Percentiles rank a stretch among this genome's conserved stretches.
phyloP scores from a whole-genome alignment of 306 rosid species.

The Comarum palustre region DNA sequence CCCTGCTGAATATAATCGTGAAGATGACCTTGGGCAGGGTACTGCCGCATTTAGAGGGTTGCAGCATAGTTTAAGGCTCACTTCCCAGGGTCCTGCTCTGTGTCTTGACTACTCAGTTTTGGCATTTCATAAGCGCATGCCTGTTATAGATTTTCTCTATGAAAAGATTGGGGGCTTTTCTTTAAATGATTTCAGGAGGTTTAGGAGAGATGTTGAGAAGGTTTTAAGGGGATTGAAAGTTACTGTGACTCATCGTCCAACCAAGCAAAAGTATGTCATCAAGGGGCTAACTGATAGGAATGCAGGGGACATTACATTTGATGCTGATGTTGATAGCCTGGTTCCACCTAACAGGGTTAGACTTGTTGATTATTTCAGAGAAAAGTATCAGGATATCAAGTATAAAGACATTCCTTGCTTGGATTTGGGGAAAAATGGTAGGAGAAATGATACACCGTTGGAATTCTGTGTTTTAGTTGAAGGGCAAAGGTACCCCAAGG shows the following conservation, averaged over 20 bases:
- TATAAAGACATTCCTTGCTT: slow-evolving; percentile 63
- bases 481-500: slow-evolving; percentile 70
- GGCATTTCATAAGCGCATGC: slow-evolving; percentile 54
- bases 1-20: slow-evolving; percentile 35
- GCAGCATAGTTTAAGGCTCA: slow-evolving; percentile 57
- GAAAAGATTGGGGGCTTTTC: slow-evolving; percentile 36
- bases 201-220: slow-evolving; percentile 31
- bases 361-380: slow-evolving; percentile 50
- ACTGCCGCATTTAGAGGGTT: slow-evolving; percentile 47
- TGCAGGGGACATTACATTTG: slow-evolving; percentile 45
- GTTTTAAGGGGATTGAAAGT: slow-evolving; percentile 53
- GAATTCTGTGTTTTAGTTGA: slow-evolving; percentile 68
- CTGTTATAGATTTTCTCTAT: slow-evolving; percentile 53
- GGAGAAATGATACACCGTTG: slow-evolving; percentile 58
- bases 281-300: slow-evolving; percentile 34
- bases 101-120: slow-evolving; percentile 72
- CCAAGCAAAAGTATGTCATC: slow-evolving; percentile 47
- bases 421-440: slow-evolving; percentile 56
- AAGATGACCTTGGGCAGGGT: slow-evolving; percentile 50
- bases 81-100: slow-evolving; percentile 57
- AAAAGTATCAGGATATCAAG: slow-evolving; percentile 47
- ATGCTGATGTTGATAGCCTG: slow-evolving; percentile 33
- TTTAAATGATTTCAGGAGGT: slow-evolving; percentile 32
- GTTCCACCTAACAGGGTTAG: slow-evolving; percentile 29
- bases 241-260: slow-evolving; percentile 59